A percentile compares a stretch with the other conserved stretches of the same genome.
Conservation (phyloP, 2,329 filamentous ascomycete genomes). For the Paramyrothecium roridum region DNA sequence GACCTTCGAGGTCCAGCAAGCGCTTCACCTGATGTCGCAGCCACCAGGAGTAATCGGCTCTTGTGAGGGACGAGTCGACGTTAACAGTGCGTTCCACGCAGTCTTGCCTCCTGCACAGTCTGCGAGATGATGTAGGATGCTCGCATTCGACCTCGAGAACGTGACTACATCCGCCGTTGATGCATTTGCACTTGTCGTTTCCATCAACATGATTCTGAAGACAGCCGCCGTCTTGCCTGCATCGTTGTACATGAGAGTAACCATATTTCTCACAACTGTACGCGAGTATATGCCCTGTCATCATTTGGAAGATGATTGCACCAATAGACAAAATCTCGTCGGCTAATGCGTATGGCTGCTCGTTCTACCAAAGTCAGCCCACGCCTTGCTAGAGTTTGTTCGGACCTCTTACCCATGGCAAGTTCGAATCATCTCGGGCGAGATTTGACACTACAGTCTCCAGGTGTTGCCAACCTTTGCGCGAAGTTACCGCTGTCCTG, state of each 20-base stretch:
- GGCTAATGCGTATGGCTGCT: conserved; percentile 29
- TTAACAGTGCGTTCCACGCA: conserved; percentile 21
- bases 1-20: conserved; percentile 19
- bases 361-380: conserved; percentile 10
- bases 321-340: conserved; percentile 36
- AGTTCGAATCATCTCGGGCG: no score
- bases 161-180: conserved; percentile 18
- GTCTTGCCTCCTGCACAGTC: conserved; percentile 11
- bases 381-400: no score
- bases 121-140: conserved; percentile 7
- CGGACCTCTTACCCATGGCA: no score
- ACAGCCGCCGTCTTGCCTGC: conserved; percentile 18
- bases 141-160: conserved; percentile 7
- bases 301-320: conserved; percentile 37
- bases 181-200: conserved; percentile 13
- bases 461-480: conserved; percentile 8
- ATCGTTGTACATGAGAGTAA: conserved; percentile 25
- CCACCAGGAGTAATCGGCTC: conserved; percentile 21
- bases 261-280: conserved; percentile 12
- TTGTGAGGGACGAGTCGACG: conserved; percentile 21
- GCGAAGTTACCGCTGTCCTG: conserved; percentile 9
- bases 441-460: no score
- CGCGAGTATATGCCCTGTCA: conserved; percentile 23
- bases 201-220: conserved; percentile 13
- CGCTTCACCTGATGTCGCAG: conserved; percentile 17